These are phyloP conservation scores for Chrysanthemum lavandulifolium DNA, from an alignment of 129 eudicot species.

Conservation along the genomic window DNA sequence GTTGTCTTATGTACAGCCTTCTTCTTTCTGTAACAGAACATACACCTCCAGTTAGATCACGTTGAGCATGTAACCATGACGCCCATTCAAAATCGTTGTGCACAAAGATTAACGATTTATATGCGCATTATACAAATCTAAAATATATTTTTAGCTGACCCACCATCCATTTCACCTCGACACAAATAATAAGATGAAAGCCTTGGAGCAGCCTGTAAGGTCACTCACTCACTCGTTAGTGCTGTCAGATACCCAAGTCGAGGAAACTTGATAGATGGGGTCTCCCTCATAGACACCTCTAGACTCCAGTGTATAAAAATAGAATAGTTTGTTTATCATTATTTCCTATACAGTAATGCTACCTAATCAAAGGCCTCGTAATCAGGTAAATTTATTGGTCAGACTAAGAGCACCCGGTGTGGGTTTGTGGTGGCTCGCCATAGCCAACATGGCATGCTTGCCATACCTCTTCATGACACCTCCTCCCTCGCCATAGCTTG, in stretches of 20 bases:
- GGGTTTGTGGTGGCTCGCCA: no score
- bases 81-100: not conserved
- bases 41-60: not conserved
- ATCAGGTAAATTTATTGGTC: not conserved
- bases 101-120: not conserved
- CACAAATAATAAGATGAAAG: not conserved
- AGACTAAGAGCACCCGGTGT: not conserved
- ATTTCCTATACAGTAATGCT: not conserved
- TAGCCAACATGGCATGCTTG: no score
- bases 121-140: not conserved
- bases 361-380: not conserved
- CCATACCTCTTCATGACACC: no score
- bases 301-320: not conserved
- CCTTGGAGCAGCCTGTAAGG: not conserved
- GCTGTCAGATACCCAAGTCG: no score
- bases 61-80: not conserved
- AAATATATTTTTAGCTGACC: not conserved
- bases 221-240: no score
- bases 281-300: not conserved
- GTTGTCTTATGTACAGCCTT: slow-evolving; percentile 83
- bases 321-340: not conserved
- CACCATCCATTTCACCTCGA: not conserved
- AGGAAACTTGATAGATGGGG: no score
- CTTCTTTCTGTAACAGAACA: slow-evolving; percentile 55
- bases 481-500: no score